Conservation (phyloP, 2,329 filamentous ascomycete species). For the Atkinsonella hypoxylon region DNA sequence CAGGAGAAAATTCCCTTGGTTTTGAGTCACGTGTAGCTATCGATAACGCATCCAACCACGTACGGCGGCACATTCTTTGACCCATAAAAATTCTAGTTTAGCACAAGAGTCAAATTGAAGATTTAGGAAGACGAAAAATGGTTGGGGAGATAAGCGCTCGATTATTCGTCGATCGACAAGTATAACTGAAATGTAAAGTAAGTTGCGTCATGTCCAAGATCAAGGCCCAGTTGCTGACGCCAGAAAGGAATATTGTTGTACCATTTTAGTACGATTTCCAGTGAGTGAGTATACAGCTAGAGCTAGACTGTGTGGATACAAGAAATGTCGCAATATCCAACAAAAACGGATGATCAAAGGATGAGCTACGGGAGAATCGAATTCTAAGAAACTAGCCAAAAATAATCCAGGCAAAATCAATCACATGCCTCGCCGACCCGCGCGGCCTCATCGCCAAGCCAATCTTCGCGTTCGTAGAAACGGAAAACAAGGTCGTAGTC, state of each 20-base stretch:
- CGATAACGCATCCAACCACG: background rate
- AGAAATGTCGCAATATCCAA: background rate
- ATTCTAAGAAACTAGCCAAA: conserved; percentile 12
- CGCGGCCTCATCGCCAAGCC: conserved; percentile 40
- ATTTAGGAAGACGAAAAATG: too few relatives aligned
- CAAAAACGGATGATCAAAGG: background rate
- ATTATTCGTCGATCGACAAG: background rate
- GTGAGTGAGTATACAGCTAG: conserved; percentile 2
- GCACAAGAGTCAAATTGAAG: background rate
- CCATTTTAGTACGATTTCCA: background rate
- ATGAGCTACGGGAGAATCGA: background rate
- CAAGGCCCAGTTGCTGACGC: background rate
- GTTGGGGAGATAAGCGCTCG: background rate
- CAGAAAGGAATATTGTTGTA: background rate
- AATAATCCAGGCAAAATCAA: background rate
- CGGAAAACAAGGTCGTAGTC: conserved; percentile 95
- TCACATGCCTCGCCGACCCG: conserved; percentile 37
- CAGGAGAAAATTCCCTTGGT: conserved; percentile 2
- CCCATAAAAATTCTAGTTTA: background rate
- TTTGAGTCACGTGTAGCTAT: conserved; percentile 13
- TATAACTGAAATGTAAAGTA: background rate
- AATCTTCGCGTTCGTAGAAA: conserved; percentile 88
- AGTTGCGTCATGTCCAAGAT: background rate
- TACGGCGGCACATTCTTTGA: too few relatives aligned
- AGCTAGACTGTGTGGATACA: background rate